Evolutionary conservation across 257 asterid species (phyloP).

Genomic region (Petunia secreta): DNA sequence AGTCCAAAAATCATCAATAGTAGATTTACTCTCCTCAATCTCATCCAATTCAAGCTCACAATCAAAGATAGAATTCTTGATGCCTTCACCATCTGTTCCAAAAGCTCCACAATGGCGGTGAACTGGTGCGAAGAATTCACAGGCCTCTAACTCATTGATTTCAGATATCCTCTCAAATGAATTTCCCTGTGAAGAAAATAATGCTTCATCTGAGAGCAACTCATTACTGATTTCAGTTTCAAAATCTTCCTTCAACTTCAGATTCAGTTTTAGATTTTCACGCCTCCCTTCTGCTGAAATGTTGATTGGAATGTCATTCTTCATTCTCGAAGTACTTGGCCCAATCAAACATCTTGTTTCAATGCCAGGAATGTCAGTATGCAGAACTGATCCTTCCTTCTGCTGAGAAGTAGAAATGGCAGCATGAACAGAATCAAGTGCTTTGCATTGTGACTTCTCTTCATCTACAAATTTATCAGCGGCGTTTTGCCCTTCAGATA

Average conservation of each 20-base stretch:
- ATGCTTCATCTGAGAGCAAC: constrained; percentile 1
- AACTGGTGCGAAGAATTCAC: constrained; percentile 30
- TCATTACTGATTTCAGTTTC: constrained; percentile 19
- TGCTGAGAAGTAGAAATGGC: constrained; percentile 27
- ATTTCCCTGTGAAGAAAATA: constrained; percentile 21
- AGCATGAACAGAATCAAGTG: background rate
- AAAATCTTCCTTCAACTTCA: constrained; percentile 17
- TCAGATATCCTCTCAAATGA: constrained; percentile 34
- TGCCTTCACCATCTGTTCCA: constrained; percentile 24
- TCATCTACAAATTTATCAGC: background rate
- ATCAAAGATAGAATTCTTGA: constrained; percentile 1
- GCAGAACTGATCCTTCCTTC: constrained; percentile 31
- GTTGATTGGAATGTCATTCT: background rate
- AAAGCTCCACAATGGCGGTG: constrained; percentile 27
- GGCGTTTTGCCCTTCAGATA: constrained; percentile 16
- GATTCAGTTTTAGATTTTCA: constrained; percentile 4
- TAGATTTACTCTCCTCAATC: constrained; percentile 36
- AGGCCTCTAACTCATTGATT: constrained; percentile 28
- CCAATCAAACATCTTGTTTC: constrained; percentile 27
- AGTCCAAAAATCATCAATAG: constrained; percentile 54
- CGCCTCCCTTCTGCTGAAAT: constrained; percentile 16
- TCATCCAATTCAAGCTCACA: constrained; percentile 28
- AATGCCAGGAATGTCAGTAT: constrained; percentile 28
- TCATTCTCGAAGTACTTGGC: constrained; percentile 23
- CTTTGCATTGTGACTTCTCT: constrained; percentile 1